Evolutionary conservation across 495 filamentous ascomycete species (phyloP).

Genomic region (Podospora conica): DNA sequence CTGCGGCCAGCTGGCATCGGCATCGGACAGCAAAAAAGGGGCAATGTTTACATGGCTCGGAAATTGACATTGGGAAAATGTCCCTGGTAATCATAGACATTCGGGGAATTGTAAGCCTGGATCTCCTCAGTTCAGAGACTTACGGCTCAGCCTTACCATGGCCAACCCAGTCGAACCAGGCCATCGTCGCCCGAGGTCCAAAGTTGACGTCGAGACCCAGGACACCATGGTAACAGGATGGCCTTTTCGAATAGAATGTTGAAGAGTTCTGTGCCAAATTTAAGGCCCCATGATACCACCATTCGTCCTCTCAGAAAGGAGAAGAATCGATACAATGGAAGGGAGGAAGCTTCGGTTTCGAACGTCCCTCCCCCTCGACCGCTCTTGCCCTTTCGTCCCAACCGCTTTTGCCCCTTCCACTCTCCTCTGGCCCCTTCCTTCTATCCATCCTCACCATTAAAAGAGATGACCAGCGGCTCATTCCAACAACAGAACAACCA

Average conservation of each 20-base stretch:
- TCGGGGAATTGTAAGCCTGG: neutral
- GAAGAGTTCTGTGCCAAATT: neutral
- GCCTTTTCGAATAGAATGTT: neutral
- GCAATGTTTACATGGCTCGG: neutral
- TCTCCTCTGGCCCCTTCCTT: neutral
- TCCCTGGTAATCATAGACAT: neutral
- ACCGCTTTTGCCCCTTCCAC: neutral
- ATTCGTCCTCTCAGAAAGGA: neutral
- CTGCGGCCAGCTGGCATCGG: neutral
- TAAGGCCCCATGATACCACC: neutral
- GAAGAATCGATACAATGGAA: neutral
- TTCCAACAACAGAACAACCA: neutral
- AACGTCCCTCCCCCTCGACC: neutral
- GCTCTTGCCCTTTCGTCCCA: neutral
- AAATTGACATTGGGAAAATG: neutral
- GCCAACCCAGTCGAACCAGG: neutral
- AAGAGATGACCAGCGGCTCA: neutral
- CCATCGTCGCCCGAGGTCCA: neutral
- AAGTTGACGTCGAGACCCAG: neutral
- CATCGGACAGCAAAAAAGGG: neutral
- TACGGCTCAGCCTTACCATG: neutral
- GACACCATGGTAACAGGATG: neutral
- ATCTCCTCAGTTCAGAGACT: neutral
- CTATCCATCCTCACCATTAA: neutral
- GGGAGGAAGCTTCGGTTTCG: too few relatives aligned